These are phyloP conservation scores for Orbilia blumenaviensis DNA, from an alignment of 2,329 filamentous ascomycete species.

Conservation along the genomic window DNA sequence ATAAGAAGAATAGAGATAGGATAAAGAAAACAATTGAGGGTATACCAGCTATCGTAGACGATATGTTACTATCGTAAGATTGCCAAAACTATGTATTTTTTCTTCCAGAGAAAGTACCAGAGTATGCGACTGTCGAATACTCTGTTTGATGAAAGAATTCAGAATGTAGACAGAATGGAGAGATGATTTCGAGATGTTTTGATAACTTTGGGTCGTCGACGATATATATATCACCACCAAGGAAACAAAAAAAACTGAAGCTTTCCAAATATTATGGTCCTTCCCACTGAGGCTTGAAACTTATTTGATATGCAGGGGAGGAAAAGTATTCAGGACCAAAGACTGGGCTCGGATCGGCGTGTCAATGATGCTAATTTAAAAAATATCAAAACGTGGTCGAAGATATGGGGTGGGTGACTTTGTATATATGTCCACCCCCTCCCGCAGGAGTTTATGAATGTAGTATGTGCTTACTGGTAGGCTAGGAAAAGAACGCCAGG, in stretches of 20 bases:
- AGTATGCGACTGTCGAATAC: constrained; percentile 36
- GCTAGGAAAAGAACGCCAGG: constrained; percentile 28
- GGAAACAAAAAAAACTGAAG: not conserved
- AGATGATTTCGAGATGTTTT: constrained; percentile 31
- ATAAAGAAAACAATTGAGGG: not conserved
- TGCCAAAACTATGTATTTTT: constrained; percentile 1
- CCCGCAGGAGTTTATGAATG: constrained; percentile 16
- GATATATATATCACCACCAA: constrained; percentile 43
- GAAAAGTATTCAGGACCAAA: constrained; percentile 31
- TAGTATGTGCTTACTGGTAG: constrained; percentile 24
- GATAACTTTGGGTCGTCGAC: constrained; percentile 28
- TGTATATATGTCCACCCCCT: constrained; percentile 15
- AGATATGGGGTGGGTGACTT: constrained; percentile 15
- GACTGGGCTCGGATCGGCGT: constrained; percentile 45
- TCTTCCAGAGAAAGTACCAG: constrained; percentile 36
- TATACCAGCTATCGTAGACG: constrained; percentile 13
- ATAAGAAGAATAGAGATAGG: constrained; percentile 24
- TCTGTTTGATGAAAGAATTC: constrained; percentile 53
- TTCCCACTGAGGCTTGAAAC: constrained; percentile 34
- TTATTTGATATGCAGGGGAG: constrained; percentile 46
- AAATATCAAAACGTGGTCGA: constrained; percentile 43
- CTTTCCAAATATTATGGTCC: not conserved
- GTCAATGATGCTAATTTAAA: constrained; percentile 47
- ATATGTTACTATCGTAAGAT: constrained; percentile 13
- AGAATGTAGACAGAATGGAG: constrained; percentile 50